Evolutionary conservation across 2,329 filamentous ascomycete species (phyloP).

Genomic region (Allantophomopsis lycopodina): DNA sequence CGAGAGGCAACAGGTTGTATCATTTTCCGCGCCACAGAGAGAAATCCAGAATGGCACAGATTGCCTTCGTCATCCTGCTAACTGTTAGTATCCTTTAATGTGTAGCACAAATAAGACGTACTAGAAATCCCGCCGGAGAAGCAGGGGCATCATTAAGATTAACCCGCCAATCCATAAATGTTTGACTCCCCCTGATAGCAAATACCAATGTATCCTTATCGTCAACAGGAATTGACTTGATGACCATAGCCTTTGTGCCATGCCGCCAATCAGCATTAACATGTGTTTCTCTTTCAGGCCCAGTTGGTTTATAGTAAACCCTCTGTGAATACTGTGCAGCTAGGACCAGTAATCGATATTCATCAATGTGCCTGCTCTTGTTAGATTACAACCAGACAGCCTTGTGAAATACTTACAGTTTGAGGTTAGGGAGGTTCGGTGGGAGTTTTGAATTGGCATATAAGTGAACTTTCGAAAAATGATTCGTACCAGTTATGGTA

Average conservation of each 20-base stretch:
- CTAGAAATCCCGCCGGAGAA: slow-evolving; percentile 53
- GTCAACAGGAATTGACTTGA: slow-evolving; percentile 70
- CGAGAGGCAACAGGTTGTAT: slow-evolving; percentile 56
- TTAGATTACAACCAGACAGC: too few species aligned
- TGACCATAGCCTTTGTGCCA: slow-evolving; percentile 75
- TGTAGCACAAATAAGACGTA: slow-evolving; percentile 12
- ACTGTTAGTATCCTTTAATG: slow-evolving; percentile 4
- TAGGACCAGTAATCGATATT: slow-evolving; percentile 64
- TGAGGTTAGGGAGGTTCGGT: slow-evolving; percentile 49
- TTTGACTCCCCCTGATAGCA: slow-evolving; percentile 68
- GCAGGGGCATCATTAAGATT: slow-evolving; percentile 61
- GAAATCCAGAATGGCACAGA: slow-evolving; percentile 68
- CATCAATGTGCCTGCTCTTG: slow-evolving; percentile 47
- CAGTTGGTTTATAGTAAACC: slow-evolving; percentile 54
- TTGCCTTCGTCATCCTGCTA: slow-evolving; percentile 57
- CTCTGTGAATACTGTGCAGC: slow-evolving; percentile 66
- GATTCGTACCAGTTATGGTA: slow-evolving; percentile 32
- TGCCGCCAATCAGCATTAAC: slow-evolving; percentile 57
- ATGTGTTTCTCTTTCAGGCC: slow-evolving; percentile 52
- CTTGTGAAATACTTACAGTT: slow-evolving; percentile 34
- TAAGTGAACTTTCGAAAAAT: slow-evolving; percentile 64
- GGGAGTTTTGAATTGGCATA: slow-evolving; percentile 70
- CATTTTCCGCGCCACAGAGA: slow-evolving; percentile 65
- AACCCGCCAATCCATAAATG: slow-evolving; percentile 76
- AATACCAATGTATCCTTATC: slow-evolving; percentile 69